These are phyloP conservation scores for Pilatotrama ljubarskyi DNA, from an alignment of 768 basidiomycete species.

Conservation along the genomic window DNA sequence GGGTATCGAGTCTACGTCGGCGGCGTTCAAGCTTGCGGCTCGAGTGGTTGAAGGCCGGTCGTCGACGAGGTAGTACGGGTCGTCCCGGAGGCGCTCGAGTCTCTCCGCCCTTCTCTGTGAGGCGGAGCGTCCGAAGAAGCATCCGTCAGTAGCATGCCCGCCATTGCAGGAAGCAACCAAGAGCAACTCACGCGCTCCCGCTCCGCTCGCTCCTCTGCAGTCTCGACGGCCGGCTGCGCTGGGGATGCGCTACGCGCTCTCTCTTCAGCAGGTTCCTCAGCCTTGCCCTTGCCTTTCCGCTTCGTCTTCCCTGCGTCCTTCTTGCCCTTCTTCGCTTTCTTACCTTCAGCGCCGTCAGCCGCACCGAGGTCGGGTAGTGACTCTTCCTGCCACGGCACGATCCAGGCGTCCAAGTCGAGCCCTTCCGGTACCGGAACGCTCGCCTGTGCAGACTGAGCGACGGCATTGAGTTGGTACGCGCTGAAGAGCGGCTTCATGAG, in stretches of 20 bases:
- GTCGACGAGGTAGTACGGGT: constrained; percentile 90
- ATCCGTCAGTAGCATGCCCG: background rate
- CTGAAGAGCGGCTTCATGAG: constrained; percentile 81
- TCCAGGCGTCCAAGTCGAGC: constrained; percentile 83
- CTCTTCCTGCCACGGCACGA: constrained; percentile 60
- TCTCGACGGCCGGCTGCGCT: constrained; percentile 41
- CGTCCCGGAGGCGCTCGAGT: constrained; percentile 73
- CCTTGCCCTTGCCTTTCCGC: constrained; percentile 48
- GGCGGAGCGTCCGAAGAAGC: background rate
- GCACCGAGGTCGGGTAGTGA: constrained; percentile 31
- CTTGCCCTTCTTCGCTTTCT: constrained; percentile 40
- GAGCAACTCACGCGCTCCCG: constrained; percentile 56
- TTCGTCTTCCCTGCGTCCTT: constrained; percentile 40
- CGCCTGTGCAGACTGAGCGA: constrained; percentile 77
- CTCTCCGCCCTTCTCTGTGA: constrained; percentile 73
- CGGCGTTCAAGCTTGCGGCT: constrained; percentile 27
- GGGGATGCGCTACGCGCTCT: constrained; percentile 37
- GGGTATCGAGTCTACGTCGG: constrained; percentile 90
- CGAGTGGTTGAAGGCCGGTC: constrained; percentile 43
- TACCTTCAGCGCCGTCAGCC: constrained; percentile 34
- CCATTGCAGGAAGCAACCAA: background rate
- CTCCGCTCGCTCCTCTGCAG: constrained; percentile 57
- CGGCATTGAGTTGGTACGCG: constrained; percentile 80
- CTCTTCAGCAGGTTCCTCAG: constrained; percentile 39
- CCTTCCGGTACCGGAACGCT: constrained; percentile 82